Evolutionary conservation across 805 yeast genomes (phyloP).

Genomic region (Maudiozyma saulgeensis): DNA sequence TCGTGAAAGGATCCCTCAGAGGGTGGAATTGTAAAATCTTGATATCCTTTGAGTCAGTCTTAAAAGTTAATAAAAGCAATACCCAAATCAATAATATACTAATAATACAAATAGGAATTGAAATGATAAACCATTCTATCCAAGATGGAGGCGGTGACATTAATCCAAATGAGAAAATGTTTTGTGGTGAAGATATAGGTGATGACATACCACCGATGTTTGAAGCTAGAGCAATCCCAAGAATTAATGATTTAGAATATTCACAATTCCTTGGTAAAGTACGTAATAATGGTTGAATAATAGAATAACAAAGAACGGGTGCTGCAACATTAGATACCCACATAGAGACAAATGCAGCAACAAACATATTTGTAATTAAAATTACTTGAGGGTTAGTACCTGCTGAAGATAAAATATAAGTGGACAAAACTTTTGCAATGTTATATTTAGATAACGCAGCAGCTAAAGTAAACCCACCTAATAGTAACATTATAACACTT

Average conservation of each 20-base stretch:
- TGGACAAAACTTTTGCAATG: conserved; percentile 77
- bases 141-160: conserved; percentile 82
- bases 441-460: conserved; percentile 89
- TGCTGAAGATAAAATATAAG: conserved; percentile 69
- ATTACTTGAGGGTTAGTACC: conserved; percentile 80
- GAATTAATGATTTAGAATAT: conserved; percentile 72
- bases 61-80: conserved; percentile 56
- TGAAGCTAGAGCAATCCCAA: conserved; percentile 89
- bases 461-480: conserved; percentile 93
- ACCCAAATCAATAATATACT: conserved; percentile 65
- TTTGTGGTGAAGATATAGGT: conserved; percentile 95
- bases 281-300: conserved; percentile 81
- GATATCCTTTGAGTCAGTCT: conserved; percentile 39
- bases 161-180: conserved; percentile 77
- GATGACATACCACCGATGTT: conserved; percentile 96
- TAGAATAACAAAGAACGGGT: conserved; percentile 85
- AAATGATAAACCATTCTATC: conserved; percentile 88
- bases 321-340: conserved; percentile 98
- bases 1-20: conserved; percentile 58
- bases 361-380: conserved; percentile 71
- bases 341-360: conserved; percentile 80
- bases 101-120: conserved; percentile 67
- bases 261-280: conserved; percentile 71
- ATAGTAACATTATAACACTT: conserved; percentile 76
- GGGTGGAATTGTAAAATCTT: conserved; percentile 37